A percentile compares a stretch with the other conserved stretches of the same genome.
These are phyloP conservation scores for Strobilomyces confusus DNA, from an alignment of 768 basidiomycete genomes.

Conservation along the genomic window DNA sequence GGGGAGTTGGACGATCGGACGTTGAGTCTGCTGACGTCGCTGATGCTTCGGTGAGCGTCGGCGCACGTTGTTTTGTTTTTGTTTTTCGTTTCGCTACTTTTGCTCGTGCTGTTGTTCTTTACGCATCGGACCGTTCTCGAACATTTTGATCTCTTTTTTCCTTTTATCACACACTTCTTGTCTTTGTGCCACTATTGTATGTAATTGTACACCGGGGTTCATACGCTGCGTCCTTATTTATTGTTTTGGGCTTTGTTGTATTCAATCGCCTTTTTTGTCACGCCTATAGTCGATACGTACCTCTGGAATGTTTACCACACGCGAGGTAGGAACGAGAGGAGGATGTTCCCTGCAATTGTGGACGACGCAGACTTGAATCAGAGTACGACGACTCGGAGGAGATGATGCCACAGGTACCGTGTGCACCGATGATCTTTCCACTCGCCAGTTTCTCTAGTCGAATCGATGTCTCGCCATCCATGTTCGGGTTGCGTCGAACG, in stretches of 20 bases:
- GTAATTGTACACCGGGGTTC: background rate
- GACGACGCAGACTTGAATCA: too few species aligned
- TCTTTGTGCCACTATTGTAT: background rate
- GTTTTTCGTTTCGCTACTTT: background rate
- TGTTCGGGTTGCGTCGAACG: too few species aligned
- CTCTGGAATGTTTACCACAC: too few species aligned
- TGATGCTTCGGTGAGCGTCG: conserved; percentile 24
- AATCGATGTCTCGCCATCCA: too few species aligned
- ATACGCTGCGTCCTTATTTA: background rate
- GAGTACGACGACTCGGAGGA: too few species aligned
- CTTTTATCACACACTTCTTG: too few species aligned
- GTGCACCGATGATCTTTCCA: too few species aligned
- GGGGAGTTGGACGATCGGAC: conserved; percentile 47
- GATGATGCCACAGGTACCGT: too few species aligned
- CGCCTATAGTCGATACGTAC: background rate
- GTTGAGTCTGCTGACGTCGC: conserved; percentile 40
- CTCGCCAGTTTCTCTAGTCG: too few species aligned
- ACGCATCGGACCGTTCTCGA: background rate
- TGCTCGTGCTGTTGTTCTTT: background rate
- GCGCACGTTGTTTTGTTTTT: background rate
- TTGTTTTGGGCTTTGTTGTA: background rate
- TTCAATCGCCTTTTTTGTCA: background rate
- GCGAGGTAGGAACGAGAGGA: too few species aligned
- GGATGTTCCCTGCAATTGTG: too few species aligned
- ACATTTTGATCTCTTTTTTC: background rate